phyloP scores from a whole-genome alignment of 768 basidiomycete species.

The Suillus placidus region DNA sequence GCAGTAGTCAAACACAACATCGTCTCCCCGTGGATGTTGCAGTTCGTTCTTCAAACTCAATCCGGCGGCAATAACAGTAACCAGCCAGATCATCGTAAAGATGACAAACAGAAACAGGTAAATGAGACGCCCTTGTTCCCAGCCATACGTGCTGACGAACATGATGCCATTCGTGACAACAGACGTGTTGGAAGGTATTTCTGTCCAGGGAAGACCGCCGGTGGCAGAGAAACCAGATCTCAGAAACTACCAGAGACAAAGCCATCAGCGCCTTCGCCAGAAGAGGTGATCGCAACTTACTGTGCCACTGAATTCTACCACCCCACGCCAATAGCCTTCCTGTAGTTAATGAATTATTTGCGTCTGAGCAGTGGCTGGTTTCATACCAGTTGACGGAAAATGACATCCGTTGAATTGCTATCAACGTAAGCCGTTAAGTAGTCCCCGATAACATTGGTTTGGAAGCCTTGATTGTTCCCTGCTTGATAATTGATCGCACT shows the following conservation, averaged over 20 bases:
- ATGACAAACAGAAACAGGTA: constrained; percentile 8
- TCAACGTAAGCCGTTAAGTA: neutral
- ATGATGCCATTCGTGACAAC: neutral
- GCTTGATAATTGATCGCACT: neutral
- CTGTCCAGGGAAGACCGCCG: neutral
- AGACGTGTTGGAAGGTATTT: constrained; percentile 8
- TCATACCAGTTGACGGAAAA: neutral
- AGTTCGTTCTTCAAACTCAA: neutral
- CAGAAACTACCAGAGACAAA: constrained; percentile 2
- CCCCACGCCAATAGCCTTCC: neutral
- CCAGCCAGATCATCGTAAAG: neutral
- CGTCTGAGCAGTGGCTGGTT: neutral
- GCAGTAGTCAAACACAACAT: constrained; percentile 1
- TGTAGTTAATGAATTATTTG: neutral
- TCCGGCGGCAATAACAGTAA: neutral
- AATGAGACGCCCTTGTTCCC: neutral
- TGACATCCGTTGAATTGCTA: neutral
- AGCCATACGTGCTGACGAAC: constrained; percentile 5
- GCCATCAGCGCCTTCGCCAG: neutral
- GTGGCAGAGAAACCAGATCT: constrained; percentile 4
- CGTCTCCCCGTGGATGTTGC: neutral
- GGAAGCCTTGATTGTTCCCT: neutral
- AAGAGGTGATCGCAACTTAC: neutral
- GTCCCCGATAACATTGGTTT: neutral
- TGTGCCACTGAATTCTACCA: neutral